phyloP scores from a whole-genome alignment of 768 basidiomycete genomes.

The Tricholoma flavovirens region DNA sequence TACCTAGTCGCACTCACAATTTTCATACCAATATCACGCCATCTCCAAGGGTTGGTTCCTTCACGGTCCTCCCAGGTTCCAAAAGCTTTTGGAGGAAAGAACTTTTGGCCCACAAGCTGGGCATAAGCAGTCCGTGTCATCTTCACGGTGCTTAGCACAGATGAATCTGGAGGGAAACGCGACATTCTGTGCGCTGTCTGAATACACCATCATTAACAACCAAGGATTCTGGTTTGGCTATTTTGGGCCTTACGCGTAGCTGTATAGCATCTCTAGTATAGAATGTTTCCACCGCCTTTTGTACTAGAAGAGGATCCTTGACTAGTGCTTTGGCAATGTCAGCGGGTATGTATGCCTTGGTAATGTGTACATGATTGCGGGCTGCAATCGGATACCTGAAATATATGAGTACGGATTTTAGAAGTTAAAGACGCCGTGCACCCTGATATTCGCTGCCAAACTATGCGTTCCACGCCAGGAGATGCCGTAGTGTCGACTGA shows the following conservation, averaged over 20 bases:
- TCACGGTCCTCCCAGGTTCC: constrained; percentile 64
- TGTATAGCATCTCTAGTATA: constrained; percentile 93
- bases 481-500: constrained; percentile 55
- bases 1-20: constrained; percentile 45
- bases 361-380: constrained; percentile 63
- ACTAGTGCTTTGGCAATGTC: constrained; percentile 74
- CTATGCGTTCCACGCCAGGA: constrained; percentile 49
- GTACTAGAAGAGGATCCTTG: constrained; percentile 61
- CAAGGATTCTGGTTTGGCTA: not conserved
- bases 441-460: constrained; percentile 70
- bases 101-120: constrained; percentile 86
- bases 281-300: constrained; percentile 86
- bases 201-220: not conserved
- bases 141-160: constrained; percentile 53
- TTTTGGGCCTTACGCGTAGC: constrained; percentile 60
- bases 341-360: constrained; percentile 73
- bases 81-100: constrained; percentile 88
- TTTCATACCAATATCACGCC: constrained; percentile 90
- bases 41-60: constrained; percentile 63
- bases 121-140: constrained; percentile 94
- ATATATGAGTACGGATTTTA: constrained; percentile 1
- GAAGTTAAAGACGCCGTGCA: constrained; percentile 22
- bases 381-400: constrained; percentile 66
- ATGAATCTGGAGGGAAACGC: constrained; percentile 75
- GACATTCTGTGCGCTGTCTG: constrained; percentile 87